phyloP scores from a whole-genome alignment of 345 rosid species.

The Kandelia obovata region DNA sequence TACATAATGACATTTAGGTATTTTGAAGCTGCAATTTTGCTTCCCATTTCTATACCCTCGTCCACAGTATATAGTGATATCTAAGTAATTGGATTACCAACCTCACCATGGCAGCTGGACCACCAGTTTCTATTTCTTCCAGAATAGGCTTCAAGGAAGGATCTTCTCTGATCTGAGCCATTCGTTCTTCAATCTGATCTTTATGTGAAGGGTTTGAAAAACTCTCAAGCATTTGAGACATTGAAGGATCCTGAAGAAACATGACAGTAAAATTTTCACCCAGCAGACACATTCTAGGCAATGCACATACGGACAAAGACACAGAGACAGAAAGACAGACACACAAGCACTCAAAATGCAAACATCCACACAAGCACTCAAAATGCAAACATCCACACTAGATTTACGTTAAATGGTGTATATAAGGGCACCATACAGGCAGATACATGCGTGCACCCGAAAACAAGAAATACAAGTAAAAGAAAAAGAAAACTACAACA shows the following conservation, averaged over 20 bases:
- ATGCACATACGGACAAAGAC: not conserved
- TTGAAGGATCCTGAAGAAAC: slow-evolving; percentile 75
- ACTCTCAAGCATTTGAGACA: slow-evolving; percentile 90
- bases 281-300: slow-evolving; percentile 6
- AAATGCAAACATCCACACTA: not conserved
- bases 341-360: not conserved
- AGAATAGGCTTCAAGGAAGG: slow-evolving; percentile 82
- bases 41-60: not conserved
- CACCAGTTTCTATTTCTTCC: slow-evolving; percentile 88
- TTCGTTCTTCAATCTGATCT: slow-evolving; percentile 80
- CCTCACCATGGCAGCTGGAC: slow-evolving; percentile 98
- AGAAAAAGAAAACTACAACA: not conserved
- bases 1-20: too few species aligned
- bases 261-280: slow-evolving; percentile 4
- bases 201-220: slow-evolving; percentile 73
- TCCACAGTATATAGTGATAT: not conserved
- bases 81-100: slow-evolving; percentile 26
- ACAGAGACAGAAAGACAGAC: not conserved
- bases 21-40: too few species aligned
- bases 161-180: slow-evolving; percentile 81
- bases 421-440: not conserved
- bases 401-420: not conserved
- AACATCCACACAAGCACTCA: not conserved
- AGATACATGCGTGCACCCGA: not conserved
- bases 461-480: not conserved